Percentiles rank a stretch among this genome's conserved stretches.
These are phyloP conservation scores for Vararia minispora DNA, from an alignment of 768 basidiomycete species.

Conservation along the genomic window DNA sequence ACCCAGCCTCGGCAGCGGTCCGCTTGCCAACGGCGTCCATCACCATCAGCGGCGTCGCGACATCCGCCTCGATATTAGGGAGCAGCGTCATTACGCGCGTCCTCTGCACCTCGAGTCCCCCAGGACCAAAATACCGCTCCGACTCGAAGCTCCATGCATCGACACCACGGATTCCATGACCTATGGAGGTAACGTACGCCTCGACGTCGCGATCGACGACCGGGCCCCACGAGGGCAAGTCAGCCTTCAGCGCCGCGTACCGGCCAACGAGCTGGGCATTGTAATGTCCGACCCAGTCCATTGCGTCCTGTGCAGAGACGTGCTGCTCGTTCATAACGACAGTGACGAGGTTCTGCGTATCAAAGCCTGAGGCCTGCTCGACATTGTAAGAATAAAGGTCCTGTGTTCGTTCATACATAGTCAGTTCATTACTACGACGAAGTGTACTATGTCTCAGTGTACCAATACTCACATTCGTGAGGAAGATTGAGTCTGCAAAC, in stretches of 20 bases:
- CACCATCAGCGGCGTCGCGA: constrained; percentile 8
- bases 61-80: constrained; percentile 1
- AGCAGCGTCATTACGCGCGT: background rate
- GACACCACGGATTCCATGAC: constrained; percentile 63
- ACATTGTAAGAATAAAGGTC: constrained; percentile 71
- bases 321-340: constrained; percentile 55
- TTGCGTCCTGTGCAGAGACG: constrained; percentile 45
- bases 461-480: constrained; percentile 23
- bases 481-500: constrained; percentile 38
- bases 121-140: constrained; percentile 54
- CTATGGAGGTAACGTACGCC: constrained; percentile 50
- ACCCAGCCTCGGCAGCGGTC: too few relatives aligned
- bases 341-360: constrained; percentile 64
- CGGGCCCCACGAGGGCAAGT: constrained; percentile 51
- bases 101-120: constrained; percentile 42
- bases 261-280: constrained; percentile 42
- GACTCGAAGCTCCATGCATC: constrained; percentile 67
- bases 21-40: too few relatives aligned
- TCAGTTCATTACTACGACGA: constrained; percentile 6
- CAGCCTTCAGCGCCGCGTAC: constrained; percentile 25
- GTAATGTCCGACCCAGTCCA: constrained; percentile 51
- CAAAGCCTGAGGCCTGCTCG: constrained; percentile 52
- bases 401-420: constrained; percentile 22
- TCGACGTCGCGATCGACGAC: constrained; percentile 48
- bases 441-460: background rate